Conservation (phyloP, 768 basidiomycete genomes). For the Lepiota subincarnata region DNA sequence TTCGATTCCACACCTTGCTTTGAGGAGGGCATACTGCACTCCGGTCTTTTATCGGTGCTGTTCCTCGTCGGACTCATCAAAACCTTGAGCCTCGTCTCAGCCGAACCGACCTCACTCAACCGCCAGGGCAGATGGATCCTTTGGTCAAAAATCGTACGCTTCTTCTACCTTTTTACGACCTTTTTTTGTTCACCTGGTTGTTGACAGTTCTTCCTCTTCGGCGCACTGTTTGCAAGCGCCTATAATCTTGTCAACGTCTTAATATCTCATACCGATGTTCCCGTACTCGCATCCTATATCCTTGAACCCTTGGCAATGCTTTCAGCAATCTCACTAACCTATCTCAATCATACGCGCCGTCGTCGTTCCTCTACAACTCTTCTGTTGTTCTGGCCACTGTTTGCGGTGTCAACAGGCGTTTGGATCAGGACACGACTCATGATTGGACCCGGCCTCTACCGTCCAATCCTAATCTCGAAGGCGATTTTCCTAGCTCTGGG, state of each 20-base stretch:
- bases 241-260: slow-evolving; percentile 38
- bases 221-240: slow-evolving; percentile 45
- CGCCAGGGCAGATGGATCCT: slow-evolving; percentile 49
- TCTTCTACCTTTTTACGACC: slow-evolving; percentile 7
- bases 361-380: slow-evolving; percentile 67
- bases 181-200: slow-evolving; percentile 1
- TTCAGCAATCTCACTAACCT: slow-evolving; percentile 47
- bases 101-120: slow-evolving; percentile 29
- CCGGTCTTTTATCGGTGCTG: slow-evolving; percentile 44
- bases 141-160: slow-evolving; percentile 61
- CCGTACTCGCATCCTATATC: slow-evolving; percentile 47
- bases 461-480: slow-evolving; percentile 41
- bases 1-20: slow-evolving; percentile 84
- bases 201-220: slow-evolving; percentile 41
- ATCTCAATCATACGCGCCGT: slow-evolving; percentile 66
- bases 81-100: slow-evolving; percentile 25
- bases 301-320: slow-evolving; percentile 56
- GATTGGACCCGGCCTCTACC: slow-evolving; percentile 25
- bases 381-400: slow-evolving; percentile 81
- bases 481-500: slow-evolving; percentile 40
- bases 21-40: slow-evolving; percentile 67
- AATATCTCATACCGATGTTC: slow-evolving; percentile 29
- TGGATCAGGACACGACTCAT: slow-evolving; percentile 58
- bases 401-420: slow-evolving; percentile 43
- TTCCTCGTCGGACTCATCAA: slow-evolving; percentile 37